Base-by-base conservation (phyloP, 1,284 basidiomycete species). In the Abortiporus biennis region DNA sequence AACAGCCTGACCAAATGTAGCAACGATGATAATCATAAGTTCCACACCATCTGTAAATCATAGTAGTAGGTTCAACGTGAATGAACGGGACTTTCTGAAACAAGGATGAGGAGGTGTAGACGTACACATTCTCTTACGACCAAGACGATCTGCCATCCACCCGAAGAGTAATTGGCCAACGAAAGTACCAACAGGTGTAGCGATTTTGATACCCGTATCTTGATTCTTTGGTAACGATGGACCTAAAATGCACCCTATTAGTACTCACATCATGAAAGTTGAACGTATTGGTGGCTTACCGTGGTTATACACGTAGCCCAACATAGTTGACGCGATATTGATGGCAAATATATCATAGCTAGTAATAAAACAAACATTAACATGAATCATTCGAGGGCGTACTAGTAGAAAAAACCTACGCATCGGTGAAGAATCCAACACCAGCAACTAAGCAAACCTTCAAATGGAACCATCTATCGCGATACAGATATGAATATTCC, bases 341-440 rank as follows among this genome's bases (percentile, higher is more conserved):
- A 92, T 85, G 0, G 81, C 80, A 45, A 85, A 85, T 30, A 85
- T 76, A 49, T 85, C 82, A 51, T 85, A 85, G 40, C 78, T 80
- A 11, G 25, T 11, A 16, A 33, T 13, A 13, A 30, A 19, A 38
- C 2, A 6, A 8, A 38, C 19, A 44, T 25, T 29, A 36, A 27
- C 15, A 4, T 8, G 31, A 30, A 17, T 23, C 2, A 34, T 32
- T 20, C 36, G 16, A 34, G 21, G 11, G 1, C n/a, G 29, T 36
- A 22, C 15, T 8, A 6, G 36, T 8, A 8, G 33, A 35, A 34
- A n/a, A 20, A 17, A 50, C 48, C 12, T 54, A 85, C 74, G 84
- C 83, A 63, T 87, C 86, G 33, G 86, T 87, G 67, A 88, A 90
- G 69, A 90, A 89, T 25, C 86, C 87, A 9, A 83, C 79, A 49